Base-by-base conservation (phyloP, 2,329 filamentous ascomycete species). In the Thermoascus crustaceus region DNA sequence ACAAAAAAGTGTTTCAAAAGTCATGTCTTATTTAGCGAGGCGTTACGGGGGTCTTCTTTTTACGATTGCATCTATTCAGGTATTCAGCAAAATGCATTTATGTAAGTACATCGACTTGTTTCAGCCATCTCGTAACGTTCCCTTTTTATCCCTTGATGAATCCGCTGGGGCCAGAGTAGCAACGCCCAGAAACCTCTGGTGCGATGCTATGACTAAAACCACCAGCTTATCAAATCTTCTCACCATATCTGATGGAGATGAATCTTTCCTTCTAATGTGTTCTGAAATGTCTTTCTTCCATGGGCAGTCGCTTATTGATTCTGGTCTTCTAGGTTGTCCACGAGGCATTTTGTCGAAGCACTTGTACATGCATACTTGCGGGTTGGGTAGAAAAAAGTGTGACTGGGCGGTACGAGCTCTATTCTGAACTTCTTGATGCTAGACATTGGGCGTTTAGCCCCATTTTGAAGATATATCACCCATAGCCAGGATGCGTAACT, bases 181-280 rank as follows among this genome's bases (percentile, higher is more conserved):
- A 50, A 52, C 49, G 54, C 50, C 56, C 48, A n/a, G 42, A 48
- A 37, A 42, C 35, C 30, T 26, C 36, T 41, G 56, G 53, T 54
- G 53, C 52, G 44, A 40, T 55, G 57, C 60, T 39, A 61, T 78
- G 75, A 63, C 71, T 76, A 74, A 60, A 73, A 73, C 54, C 62
- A 70, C 75, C 76, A 78, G 76, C 75, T 66, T 65, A 68, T 32
- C 45, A 60, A 65, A 79, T 80, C 76, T 80, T 80, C 76, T 80
- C 76, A 71, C 55, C 43, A 53, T 67, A 58, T 77, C 72, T 77
- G 75, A 77, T n/a, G n/a, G n/a, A 56, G 45, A 36, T 33, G 40
- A 41, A 25, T 30, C 10, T 23, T 37, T n/a, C 3, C 17, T 29
- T 19, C 7, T 16, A 11, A 17, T 27, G 36, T 10, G 35, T n/a